Evolutionary conservation across 169 alveolate genomes (phyloP), one percentile per base, ranked within the genome.

Genomic region (Plasmodium inui): DNA sequence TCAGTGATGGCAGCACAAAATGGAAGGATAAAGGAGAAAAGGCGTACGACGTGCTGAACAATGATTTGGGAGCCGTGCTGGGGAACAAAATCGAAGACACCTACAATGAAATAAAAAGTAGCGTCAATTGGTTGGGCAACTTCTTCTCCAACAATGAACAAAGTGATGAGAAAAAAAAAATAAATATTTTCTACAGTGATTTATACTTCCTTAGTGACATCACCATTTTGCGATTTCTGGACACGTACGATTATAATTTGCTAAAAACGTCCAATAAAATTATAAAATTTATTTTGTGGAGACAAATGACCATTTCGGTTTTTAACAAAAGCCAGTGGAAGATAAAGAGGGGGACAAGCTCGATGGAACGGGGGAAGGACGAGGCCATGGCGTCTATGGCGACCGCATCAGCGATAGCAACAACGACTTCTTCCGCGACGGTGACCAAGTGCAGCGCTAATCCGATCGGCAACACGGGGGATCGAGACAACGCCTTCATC

Each of bases 31-130:
- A 76, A 34, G 80, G 81, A 10, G 76, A 86, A 28, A 86, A 74
- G 50, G 0, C 82, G 39, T 76, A 86, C 67, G 93, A 86, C 44
- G 9, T 86, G 26, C 81, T 76, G 80, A 86, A 76, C 44, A 86
- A 86, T 4, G 93, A 86, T 8, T 55, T 86, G 12, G 34, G 93
- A n/a, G 44, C 17, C 3, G 30, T 61, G n/a, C 55, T 86, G 41
- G 81, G 93, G 28, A 86, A 86, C 39, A 86, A 86, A 76, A 76
- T 86, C 9, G 93, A 86, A 86, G 93, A 86, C 67, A 86, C 93
- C 0, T 86, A 86, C 81, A 86, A 86, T 44, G 93, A 86, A 30
- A 86, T 86, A 53, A 86, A 86, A 78, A 86, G 61, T 67, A 86
- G 93, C 46, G 88, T 86, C 5, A 86, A 86, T 9, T 86, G 93